These are phyloP conservation scores for Capronia epimyces DNA, from an alignment of 2,329 filamentous ascomycete genomes.

Conservation along the genomic window DNA sequence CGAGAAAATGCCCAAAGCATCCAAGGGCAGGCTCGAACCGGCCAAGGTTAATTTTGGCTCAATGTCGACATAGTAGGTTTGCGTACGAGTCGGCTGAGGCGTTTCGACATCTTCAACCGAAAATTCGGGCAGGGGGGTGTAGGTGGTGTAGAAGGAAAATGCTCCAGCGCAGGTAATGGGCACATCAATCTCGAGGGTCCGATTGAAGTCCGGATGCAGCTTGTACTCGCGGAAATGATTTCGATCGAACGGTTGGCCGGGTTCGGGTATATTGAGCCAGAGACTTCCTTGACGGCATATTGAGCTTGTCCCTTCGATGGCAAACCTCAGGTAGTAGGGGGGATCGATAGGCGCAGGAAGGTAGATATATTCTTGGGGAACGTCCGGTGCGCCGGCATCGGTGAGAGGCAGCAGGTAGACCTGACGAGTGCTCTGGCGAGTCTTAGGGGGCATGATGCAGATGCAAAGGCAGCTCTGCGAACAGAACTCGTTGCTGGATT, in stretches of 20 bases:
- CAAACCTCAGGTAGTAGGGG: slow-evolving; percentile 49
- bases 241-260: slow-evolving; percentile 69
- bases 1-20: slow-evolving; percentile 86
- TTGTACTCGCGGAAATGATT: slow-evolving; percentile 73
- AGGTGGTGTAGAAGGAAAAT: slow-evolving; percentile 92
- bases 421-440: slow-evolving; percentile 36
- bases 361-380: slow-evolving; percentile 87
- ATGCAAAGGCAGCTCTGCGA: neutral
- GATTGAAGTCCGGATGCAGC: slow-evolving; percentile 86
- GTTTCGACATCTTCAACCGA: slow-evolving; percentile 51
- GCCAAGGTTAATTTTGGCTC: slow-evolving; percentile 73
- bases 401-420: slow-evolving; percentile 87
- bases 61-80: slow-evolving; percentile 88
- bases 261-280: slow-evolving; percentile 89
- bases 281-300: slow-evolving; percentile 91
- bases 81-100: slow-evolving; percentile 60
- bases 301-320: slow-evolving; percentile 50
- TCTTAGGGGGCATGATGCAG: slow-evolving; percentile 25
- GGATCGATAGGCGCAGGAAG: slow-evolving; percentile 71
- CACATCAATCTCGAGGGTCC: slow-evolving; percentile 81
- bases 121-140: slow-evolving; percentile 76
- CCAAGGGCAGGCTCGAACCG: slow-evolving; percentile 68
- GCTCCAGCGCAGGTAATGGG: slow-evolving; percentile 77
- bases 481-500: neutral
- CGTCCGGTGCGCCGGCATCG: slow-evolving; percentile 85